These are phyloP conservation scores for Salix suchowensis DNA, from an alignment of 345 rosid species.

Conservation along the genomic window DNA sequence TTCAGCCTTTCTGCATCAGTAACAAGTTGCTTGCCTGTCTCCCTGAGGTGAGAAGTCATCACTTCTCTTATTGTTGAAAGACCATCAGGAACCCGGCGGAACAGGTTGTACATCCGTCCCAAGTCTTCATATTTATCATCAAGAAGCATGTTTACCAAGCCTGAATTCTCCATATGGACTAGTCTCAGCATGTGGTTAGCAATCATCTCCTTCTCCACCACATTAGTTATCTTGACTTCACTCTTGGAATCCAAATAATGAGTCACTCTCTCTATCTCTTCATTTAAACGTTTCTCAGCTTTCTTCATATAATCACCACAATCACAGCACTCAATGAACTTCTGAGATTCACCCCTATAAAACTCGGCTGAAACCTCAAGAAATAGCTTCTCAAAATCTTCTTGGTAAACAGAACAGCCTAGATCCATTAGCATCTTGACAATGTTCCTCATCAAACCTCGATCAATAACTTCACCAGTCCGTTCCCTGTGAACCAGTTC, in stretches of 20 bases:
- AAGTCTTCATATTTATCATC: slow-evolving; percentile 86
- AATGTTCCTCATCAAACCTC: slow-evolving; percentile 88
- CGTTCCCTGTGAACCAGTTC: slow-evolving; percentile 78
- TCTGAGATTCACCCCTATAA: slow-evolving; percentile 84
- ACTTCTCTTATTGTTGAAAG: slow-evolving; percentile 73
- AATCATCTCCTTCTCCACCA: slow-evolving; percentile 98
- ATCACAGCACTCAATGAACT: slow-evolving; percentile 84
- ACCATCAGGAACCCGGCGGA: slow-evolving; percentile 77
- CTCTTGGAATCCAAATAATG: slow-evolving; percentile 90
- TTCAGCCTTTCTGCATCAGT: slow-evolving; percentile 86
- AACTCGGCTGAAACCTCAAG: slow-evolving; percentile 90
- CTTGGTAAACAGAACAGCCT: slow-evolving; percentile 90
- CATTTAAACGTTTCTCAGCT: slow-evolving; percentile 85
- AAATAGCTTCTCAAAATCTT: slow-evolving; percentile 90
- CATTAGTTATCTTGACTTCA: slow-evolving; percentile 83
- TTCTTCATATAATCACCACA: slow-evolving; percentile 93
- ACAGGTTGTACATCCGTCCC: slow-evolving; percentile 87
- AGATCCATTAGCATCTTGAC: slow-evolving; percentile 95
- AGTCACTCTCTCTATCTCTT: slow-evolving; percentile 91
- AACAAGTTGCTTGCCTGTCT: slow-evolving; percentile 87
- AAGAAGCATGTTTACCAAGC: slow-evolving; percentile 88
- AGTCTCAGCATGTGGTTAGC: slow-evolving; percentile 94
- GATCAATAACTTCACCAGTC: slow-evolving; percentile 84
- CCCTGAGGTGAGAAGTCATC: slow-evolving; percentile 89
- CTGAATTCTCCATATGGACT: slow-evolving; percentile 98